These are phyloP conservation scores for Orobanche coerulescens DNA, from an alignment of 257 asterid genomes.

Conservation along the genomic window DNA sequence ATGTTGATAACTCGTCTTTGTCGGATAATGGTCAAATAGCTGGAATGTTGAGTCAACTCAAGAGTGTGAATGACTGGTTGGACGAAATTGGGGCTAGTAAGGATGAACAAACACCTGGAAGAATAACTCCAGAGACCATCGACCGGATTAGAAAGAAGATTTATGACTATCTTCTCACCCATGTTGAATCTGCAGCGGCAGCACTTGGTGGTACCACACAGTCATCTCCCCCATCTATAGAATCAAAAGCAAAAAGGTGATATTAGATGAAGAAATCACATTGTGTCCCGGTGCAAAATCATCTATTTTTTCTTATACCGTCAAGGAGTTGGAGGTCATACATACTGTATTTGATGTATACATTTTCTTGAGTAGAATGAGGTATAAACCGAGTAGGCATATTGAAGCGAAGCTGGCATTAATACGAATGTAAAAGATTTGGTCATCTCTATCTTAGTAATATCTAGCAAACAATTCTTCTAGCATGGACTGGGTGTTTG, in stretches of 20 bases:
- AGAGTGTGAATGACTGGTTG: constrained; percentile 94
- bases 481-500: too few relatives aligned
- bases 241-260: constrained; percentile 54
- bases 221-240: constrained; percentile 36
- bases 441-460: constrained; percentile 11
- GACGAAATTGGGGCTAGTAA: constrained; percentile 63
- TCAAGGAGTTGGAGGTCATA: constrained; percentile 22
- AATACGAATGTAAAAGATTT: constrained; percentile 19
- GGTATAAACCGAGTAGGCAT: constrained; percentile 29
- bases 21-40: constrained; percentile 93
- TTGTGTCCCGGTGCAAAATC: not conserved
- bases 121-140: constrained; percentile 50
- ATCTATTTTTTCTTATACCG: constrained; percentile 17
- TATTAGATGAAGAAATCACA: not conserved
- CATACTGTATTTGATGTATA: constrained; percentile 29
- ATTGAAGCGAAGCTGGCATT: constrained; percentile 22
- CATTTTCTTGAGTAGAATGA: constrained; percentile 23
- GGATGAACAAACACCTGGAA: constrained; percentile 52
- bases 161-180: constrained; percentile 91
- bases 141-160: constrained; percentile 92
- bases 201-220: constrained; percentile 75
- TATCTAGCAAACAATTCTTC: too few relatives aligned
- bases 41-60: constrained; percentile 84
- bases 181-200: constrained; percentile 94
- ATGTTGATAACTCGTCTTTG: constrained; percentile 62